These are phyloP conservation scores for Passalora sequoiae DNA, from an alignment of 2,329 filamentous ascomycete genomes.

Conservation along the genomic window DNA sequence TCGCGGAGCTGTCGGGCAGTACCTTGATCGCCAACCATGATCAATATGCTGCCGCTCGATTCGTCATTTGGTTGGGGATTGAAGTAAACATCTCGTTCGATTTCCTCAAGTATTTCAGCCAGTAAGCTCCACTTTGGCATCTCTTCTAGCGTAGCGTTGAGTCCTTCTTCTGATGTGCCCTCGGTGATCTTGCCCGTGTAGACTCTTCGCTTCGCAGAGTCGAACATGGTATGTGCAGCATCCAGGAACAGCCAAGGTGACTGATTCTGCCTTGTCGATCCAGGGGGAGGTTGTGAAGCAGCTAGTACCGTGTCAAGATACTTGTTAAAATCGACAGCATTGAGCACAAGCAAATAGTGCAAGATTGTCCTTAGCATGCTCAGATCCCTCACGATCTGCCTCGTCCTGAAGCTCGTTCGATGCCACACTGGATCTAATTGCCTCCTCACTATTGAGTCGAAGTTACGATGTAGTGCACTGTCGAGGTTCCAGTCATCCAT, in stretches of 20 bases:
- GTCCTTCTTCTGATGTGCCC: constrained; percentile 49
- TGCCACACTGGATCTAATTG: constrained; percentile 98
- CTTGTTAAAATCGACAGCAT: constrained; percentile 85
- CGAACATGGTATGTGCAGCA: constrained; percentile 89
- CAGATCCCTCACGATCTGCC: constrained; percentile 87
- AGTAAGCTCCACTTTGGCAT: constrained; percentile 89
- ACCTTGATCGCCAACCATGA: constrained; percentile 88
- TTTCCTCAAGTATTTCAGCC: constrained; percentile 87
- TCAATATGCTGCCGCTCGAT: constrained; percentile 84
- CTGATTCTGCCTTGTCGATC: constrained; percentile 79
- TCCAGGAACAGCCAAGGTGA: constrained; percentile 96
- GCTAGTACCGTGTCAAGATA: constrained; percentile 92
- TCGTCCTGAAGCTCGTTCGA: constrained; percentile 88
- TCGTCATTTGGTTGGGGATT: constrained; percentile 72
- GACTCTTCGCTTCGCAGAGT: constrained; percentile 79
- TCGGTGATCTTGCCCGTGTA: constrained; percentile 69
- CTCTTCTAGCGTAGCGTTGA: constrained; percentile 82
- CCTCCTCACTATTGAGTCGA: constrained; percentile 79
- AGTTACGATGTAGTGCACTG: constrained; percentile 85
- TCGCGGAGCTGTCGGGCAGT: constrained; percentile 86
- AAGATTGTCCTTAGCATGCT: constrained; percentile 77
- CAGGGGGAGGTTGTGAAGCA: constrained; percentile 80
- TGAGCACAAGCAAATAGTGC: constrained; percentile 74
- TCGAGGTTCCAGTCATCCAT: constrained; percentile 97
- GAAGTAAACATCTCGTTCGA: constrained; percentile 83